A percentile compares a stretch with the other conserved stretches of the same genome.
phyloP scores from a whole-genome alignment of 768 basidiomycete species.

The Coprinellus aureogranulatus region DNA sequence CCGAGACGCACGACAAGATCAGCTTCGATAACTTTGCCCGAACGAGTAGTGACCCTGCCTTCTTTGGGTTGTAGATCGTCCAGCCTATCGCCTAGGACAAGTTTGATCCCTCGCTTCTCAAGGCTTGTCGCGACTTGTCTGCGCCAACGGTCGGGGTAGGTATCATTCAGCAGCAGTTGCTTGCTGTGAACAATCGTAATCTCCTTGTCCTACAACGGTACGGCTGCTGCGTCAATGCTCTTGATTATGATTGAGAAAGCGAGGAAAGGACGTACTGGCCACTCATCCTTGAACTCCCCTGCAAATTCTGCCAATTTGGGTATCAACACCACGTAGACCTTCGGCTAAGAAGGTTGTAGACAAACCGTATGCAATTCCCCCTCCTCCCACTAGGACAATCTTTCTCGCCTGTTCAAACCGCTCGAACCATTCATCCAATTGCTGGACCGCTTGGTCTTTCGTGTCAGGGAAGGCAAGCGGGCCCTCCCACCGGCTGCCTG shows the following conservation, averaged over 20 bases:
- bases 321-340: too few species aligned
- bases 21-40: slow-evolving; percentile 39
- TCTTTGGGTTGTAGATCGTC: slow-evolving; percentile 37
- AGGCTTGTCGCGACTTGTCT: slow-evolving; percentile 38
- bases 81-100: slow-evolving; percentile 42
- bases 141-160: slow-evolving; percentile 51
- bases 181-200: slow-evolving; percentile 58
- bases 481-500: slow-evolving; percentile 47
- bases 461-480: slow-evolving; percentile 28
- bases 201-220: slow-evolving; percentile 29
- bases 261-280: slow-evolving; percentile 39
- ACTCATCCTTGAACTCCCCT: slow-evolving; percentile 40
- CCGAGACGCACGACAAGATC: slow-evolving; percentile 51
- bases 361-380: slow-evolving; percentile 48
- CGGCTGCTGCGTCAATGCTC: background rate
- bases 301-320: slow-evolving; percentile 42
- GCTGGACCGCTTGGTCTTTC: slow-evolving; percentile 20
- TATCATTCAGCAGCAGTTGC: slow-evolving; percentile 42
- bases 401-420: slow-evolving; percentile 31
- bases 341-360: too few species aligned
- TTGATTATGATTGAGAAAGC: background rate
- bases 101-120: slow-evolving; percentile 38
- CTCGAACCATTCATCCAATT: slow-evolving; percentile 22
- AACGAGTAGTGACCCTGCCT: slow-evolving; percentile 10
- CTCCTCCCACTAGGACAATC: slow-evolving; percentile 52